Evolutionary conservation across 768 basidiomycete genomes (phyloP).

Genomic region (Tephrocybe sp.): DNA sequence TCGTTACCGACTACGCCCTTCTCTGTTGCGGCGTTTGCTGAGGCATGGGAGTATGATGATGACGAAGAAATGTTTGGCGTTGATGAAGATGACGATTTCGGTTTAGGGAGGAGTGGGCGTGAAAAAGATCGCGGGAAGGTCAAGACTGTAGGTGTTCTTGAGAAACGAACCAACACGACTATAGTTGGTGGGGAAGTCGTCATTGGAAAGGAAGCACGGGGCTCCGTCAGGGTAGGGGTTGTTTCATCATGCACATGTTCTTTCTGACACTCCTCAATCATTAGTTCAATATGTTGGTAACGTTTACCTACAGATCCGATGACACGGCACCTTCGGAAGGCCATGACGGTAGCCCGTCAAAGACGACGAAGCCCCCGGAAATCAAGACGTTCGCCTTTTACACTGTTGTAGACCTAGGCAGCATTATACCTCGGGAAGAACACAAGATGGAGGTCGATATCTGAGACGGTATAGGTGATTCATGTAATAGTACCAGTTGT

Average conservation of each 20-base stretch:
- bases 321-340: conserved; percentile 70
- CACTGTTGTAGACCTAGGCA: conserved; percentile 77
- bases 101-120: conserved; percentile 31
- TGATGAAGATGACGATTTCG: conserved; percentile 48
- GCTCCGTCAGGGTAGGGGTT: conserved; percentile 65
- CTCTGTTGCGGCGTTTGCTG: conserved; percentile 85
- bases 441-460: conserved; percentile 25
- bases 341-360: conserved; percentile 43
- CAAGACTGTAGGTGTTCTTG: conserved; percentile 77
- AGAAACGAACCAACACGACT: conserved; percentile 87
- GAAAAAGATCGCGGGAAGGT: conserved; percentile 45
- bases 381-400: conserved; percentile 91
- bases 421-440: conserved; percentile 62
- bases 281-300: conserved; percentile 92
- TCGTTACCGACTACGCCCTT: conserved; percentile 78
- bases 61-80: conserved; percentile 90
- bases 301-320: conserved; percentile 92
- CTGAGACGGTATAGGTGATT: conserved; percentile 3
- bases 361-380: conserved; percentile 55
- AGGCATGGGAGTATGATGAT: conserved; percentile 98
- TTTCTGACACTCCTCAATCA: conserved; percentile 1
- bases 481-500: background rate
- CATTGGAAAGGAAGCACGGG: conserved; percentile 74
- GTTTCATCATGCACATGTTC: background rate
- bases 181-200: conserved; percentile 87